A percentile compares a stretch with the other conserved stretches of the same genome.
Conservation (phyloP, 306 rosid genomes). For the Vigna angularis region DNA sequence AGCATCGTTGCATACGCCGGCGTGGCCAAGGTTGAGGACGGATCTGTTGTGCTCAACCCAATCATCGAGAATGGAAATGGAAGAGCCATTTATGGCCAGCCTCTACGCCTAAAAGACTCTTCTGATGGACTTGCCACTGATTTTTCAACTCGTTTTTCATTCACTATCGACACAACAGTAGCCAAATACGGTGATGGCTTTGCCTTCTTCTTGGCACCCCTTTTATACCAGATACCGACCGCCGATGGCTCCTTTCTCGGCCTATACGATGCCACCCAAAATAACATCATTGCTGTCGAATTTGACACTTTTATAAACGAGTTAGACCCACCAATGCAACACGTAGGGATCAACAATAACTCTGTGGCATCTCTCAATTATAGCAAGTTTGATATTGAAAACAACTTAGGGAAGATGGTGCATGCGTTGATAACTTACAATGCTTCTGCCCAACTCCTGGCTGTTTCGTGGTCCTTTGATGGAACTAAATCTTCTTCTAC, state of each 20-base stretch:
- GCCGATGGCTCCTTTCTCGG: conserved; percentile 33
- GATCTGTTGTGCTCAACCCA: conserved; percentile 32
- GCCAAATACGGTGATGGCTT: conserved; percentile 32
- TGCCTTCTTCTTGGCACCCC: conserved; percentile 38
- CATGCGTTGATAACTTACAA: conserved; percentile 27
- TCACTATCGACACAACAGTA: neutral
- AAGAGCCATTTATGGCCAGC: conserved; percentile 35
- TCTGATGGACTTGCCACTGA: neutral
- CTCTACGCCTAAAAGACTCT: conserved; percentile 35
- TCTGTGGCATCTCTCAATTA: conserved; percentile 27
- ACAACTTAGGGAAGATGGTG: conserved; percentile 12
- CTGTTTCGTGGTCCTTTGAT: conserved; percentile 38
- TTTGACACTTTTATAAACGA: conserved; percentile 19
- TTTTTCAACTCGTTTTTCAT: conserved; percentile 27
- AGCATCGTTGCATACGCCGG: neutral
- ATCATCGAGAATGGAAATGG: neutral
- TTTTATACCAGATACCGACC: neutral
- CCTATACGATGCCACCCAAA: conserved; percentile 1
- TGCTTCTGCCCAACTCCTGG: conserved; percentile 11
- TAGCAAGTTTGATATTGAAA: conserved; percentile 33
- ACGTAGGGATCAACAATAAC: conserved; percentile 47
- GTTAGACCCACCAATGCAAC: conserved; percentile 10
- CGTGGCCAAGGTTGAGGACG: neutral
- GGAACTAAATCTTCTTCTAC: neutral
- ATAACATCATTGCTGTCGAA: conserved; percentile 32